Conservation (phyloP, 305 asterid genomes). For the Rubia tinctorum region DNA sequence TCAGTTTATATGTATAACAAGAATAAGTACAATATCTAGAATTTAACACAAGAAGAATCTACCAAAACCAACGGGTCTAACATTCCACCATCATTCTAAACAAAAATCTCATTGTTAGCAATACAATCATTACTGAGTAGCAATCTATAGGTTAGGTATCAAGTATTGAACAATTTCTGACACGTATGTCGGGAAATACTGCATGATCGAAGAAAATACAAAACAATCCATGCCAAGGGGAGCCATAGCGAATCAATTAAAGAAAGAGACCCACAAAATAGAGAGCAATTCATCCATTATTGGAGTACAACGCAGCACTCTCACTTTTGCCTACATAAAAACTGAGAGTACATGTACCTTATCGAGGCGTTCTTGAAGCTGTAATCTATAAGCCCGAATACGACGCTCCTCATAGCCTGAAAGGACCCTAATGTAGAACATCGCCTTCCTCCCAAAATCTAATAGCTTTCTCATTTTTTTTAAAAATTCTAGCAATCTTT, state of each 20-base stretch:
- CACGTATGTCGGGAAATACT: neutral
- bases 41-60: neutral
- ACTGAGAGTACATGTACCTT: constrained; percentile 32
- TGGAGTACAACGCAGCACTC: neutral
- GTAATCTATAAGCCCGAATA: constrained; percentile 70
- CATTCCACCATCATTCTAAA: neutral
- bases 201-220: neutral
- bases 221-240: neutral
- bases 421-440: constrained; percentile 81
- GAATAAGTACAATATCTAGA: neutral
- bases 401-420: constrained; percentile 87
- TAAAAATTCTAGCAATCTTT: neutral
- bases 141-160: neutral
- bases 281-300: too few relatives aligned
- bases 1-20: neutral
- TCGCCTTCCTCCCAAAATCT: constrained; percentile 71
- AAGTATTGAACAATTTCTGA: neutral
- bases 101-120: neutral
- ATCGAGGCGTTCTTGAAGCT: constrained; percentile 67
- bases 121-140: neutral
- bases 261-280: neutral
- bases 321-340: neutral
- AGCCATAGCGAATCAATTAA: neutral
- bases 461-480: constrained; percentile 49
- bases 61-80: neutral